phyloP scores from a whole-genome alignment of 176 grass and related monocot genomes.

The Zea luxurians region DNA sequence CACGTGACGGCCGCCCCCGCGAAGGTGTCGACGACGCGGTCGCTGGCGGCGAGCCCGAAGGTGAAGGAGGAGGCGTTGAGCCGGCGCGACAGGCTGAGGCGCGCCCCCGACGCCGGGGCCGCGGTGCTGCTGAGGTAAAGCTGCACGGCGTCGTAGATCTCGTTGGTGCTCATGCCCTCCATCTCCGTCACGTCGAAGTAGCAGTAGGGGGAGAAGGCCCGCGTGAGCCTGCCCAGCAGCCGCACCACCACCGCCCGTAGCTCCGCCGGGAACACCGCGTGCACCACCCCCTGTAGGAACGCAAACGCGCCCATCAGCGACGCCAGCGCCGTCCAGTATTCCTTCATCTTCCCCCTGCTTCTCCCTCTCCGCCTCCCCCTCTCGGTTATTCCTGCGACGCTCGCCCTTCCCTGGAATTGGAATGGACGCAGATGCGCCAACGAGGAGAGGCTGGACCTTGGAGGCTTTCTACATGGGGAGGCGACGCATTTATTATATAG shows the following conservation, averaged over 20 bases:
- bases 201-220: constrained; percentile 65
- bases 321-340: constrained; percentile 78
- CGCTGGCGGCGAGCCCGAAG: constrained; percentile 81
- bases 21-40: constrained; percentile 70
- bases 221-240: constrained; percentile 46
- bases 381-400: not conserved
- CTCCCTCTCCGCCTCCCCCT: no score
- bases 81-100: constrained; percentile 69
- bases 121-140: constrained; percentile 81
- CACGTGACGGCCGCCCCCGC: constrained; percentile 62
- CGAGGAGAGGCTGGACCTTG: constrained; percentile 12
- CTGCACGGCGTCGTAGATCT: constrained; percentile 90
- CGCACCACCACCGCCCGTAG: constrained; percentile 51
- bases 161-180: constrained; percentile 91
- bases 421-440: not conserved
- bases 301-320: constrained; percentile 84
- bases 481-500: constrained; percentile 32
- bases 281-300: constrained; percentile 63
- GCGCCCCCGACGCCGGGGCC: constrained; percentile 43
- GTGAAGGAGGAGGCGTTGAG: constrained; percentile 85
- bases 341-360: constrained; percentile 46
- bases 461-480: constrained; percentile 22
- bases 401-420: not conserved
- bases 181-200: constrained; percentile 95
- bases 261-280: constrained; percentile 71